These are phyloP conservation scores for Tanacetum coccineum DNA, from an alignment of 129 eudicot genomes.

Conservation along the genomic window DNA sequence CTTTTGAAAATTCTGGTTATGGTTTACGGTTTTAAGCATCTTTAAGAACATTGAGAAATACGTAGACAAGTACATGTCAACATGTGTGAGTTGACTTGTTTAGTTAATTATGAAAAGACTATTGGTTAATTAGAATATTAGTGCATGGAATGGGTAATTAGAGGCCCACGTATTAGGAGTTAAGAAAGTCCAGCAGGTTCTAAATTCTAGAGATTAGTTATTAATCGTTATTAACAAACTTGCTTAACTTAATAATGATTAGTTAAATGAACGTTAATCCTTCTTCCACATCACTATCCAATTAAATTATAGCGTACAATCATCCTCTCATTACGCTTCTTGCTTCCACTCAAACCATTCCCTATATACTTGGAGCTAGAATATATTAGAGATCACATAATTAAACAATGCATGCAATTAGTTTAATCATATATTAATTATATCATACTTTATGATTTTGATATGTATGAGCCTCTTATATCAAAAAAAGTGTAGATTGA, in stretches of 20 bases:
- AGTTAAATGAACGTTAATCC: conserved; percentile 24
- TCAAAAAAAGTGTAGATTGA: no score
- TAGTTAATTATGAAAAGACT: not conserved
- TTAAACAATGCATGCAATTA: not conserved
- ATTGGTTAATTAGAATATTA: conserved; percentile 19
- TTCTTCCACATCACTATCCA: conserved; percentile 31
- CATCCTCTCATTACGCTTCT: conserved; percentile 28
- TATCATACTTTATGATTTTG: not conserved
- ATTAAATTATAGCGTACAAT: conserved; percentile 18
- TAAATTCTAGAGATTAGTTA: conserved; percentile 20
- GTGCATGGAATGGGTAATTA: conserved; percentile 15
- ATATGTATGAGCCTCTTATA: no score
- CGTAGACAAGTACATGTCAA: not conserved
- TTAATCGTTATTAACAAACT: conserved; percentile 17
- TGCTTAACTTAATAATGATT: conserved; percentile 4
- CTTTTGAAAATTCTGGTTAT: no score
- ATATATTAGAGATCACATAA: no score
- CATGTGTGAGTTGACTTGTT: conserved; percentile 16
- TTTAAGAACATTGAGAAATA: not conserved
- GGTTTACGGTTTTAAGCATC: not conserved
- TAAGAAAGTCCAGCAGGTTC: conserved; percentile 26
- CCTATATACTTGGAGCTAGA: conserved; percentile 23
- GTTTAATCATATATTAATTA: not conserved
- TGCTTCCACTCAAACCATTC: conserved; percentile 25
- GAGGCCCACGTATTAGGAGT: conserved; percentile 26